Percentiles rank a stretch among this genome's conserved stretches.
Evolutionary conservation across 495 filamentous ascomycete genomes (phyloP).

Genomic region (Haplographium delicatum): DNA sequence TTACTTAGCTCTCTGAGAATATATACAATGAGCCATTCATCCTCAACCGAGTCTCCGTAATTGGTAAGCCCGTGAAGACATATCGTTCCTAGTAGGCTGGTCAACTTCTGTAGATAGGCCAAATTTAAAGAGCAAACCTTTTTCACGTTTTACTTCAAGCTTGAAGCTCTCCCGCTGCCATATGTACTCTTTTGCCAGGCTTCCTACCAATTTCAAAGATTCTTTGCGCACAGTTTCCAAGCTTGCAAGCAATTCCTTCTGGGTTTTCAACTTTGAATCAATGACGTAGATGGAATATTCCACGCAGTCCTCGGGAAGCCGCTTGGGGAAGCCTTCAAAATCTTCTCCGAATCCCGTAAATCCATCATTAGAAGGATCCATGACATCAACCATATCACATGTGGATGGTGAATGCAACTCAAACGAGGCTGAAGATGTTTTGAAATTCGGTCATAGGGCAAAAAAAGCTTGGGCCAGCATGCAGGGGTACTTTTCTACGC

Average conservation of each 20-base stretch:
- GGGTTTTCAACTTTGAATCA: conserved; percentile 48
- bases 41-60: conserved; percentile 89
- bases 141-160: conserved; percentile 49
- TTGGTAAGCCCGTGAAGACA: conserved; percentile 68
- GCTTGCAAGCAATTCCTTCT: conserved; percentile 36
- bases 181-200: conserved; percentile 75
- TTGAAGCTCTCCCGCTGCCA: conserved; percentile 86
- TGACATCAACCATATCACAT: no score
- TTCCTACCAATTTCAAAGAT: conserved; percentile 55
- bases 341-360: conserved; percentile 43
- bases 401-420: no score
- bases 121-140: conserved; percentile 41
- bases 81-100: conserved; percentile 28
- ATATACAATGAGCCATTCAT: conserved; percentile 96
- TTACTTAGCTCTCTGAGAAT: conserved; percentile 77
- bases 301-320: conserved; percentile 78
- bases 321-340: conserved; percentile 63
- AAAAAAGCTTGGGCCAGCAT: conserved; percentile 2
- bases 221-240: conserved; percentile 68
- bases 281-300: conserved; percentile 80
- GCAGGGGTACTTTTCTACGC: not conserved
- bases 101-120: conserved; percentile 5
- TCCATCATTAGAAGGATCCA: conserved; percentile 31
- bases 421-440: conserved; percentile 7
- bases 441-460: no score